Conservation (phyloP, 1,284 basidiomycete species). For the Neolentinus lepideus region DNA sequence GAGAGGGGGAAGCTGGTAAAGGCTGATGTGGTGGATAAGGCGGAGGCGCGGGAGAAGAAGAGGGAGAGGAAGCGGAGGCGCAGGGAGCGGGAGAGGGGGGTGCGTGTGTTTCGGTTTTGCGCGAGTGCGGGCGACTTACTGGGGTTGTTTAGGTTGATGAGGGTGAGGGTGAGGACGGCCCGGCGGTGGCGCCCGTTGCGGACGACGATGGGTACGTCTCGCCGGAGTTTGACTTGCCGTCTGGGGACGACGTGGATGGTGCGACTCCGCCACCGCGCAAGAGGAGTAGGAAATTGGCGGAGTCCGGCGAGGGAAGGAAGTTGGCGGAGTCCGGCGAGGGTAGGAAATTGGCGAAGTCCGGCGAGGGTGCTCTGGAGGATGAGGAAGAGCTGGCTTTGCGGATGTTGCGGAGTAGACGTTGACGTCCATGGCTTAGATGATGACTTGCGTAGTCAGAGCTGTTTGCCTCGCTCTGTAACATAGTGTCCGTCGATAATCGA, state of each 20-base stretch:
- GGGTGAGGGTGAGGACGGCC: constrained; percentile 17
- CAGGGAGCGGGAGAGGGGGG: constrained; percentile 79
- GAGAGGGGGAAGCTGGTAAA: constrained; percentile 68
- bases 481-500: not conserved
- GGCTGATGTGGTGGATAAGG: constrained; percentile 72
- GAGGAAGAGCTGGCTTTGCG: constrained; percentile 47
- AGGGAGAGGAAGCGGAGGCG: constrained; percentile 77
- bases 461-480: not conserved
- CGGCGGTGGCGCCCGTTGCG: constrained; percentile 29
- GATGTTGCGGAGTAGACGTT: constrained; percentile 23
- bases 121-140: constrained; percentile 4
- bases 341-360: constrained; percentile 4
- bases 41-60: constrained; percentile 83
- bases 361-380: constrained; percentile 29
- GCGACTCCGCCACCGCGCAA: constrained; percentile 31
- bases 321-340: constrained; percentile 7
- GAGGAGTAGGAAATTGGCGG: constrained; percentile 27
- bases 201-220: constrained; percentile 65
- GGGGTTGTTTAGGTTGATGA: constrained; percentile 1
- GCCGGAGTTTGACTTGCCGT: constrained; percentile 60
- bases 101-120: constrained; percentile 21
- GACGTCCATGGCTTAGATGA: not conserved
- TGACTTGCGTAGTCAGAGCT: not conserved
- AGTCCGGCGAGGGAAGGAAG: constrained; percentile 5
- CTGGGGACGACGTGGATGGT: constrained; percentile 35